Conservation (phyloP, 1,284 basidiomycete species). For the Phellopilus nigrolimitatus region DNA sequence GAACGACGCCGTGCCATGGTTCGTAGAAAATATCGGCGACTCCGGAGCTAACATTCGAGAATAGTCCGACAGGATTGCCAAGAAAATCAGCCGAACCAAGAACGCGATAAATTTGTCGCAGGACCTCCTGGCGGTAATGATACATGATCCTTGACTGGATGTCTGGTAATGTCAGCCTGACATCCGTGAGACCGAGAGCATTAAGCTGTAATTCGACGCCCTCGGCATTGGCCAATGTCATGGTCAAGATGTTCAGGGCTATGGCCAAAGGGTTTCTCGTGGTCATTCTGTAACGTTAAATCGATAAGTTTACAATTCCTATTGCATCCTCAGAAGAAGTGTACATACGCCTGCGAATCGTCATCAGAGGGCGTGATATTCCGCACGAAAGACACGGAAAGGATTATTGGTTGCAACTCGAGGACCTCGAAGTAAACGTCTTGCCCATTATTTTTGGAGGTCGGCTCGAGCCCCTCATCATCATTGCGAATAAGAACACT, state of each 20-base stretch:
- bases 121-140: conserved; percentile 92
- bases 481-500: conserved; percentile 79
- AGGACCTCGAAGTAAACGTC: conserved; percentile 96
- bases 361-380: conserved; percentile 78
- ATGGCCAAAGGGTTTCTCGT: conserved; percentile 92
- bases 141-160: conserved; percentile 83
- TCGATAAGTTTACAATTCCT: not conserved
- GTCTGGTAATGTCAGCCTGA: conserved; percentile 83
- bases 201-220: conserved; percentile 96
- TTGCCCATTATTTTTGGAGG: conserved; percentile 55
- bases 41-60: conserved; percentile 99
- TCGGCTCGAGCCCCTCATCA: conserved; percentile 78
- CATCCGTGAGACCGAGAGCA: conserved; percentile 92
- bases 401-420: conserved; percentile 92
- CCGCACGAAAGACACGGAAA: conserved; percentile 95
- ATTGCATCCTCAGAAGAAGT: not conserved
- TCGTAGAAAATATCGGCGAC: conserved; percentile 99
- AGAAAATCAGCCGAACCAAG: conserved; percentile 96
- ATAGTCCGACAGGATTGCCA: conserved; percentile 90
- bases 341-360: conserved; percentile 85
- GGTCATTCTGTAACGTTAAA: conserved; percentile 52
- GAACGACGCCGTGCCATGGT: conserved; percentile 95
- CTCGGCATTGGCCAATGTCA: conserved; percentile 97
- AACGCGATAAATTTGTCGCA: conserved; percentile 94
- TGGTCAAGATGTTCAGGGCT: conserved; percentile 90